Percentiles rank a stretch among this genome's conserved stretches.
phyloP scores from a whole-genome alignment of 257 asterid species.

The Perilla frutescens region DNA sequence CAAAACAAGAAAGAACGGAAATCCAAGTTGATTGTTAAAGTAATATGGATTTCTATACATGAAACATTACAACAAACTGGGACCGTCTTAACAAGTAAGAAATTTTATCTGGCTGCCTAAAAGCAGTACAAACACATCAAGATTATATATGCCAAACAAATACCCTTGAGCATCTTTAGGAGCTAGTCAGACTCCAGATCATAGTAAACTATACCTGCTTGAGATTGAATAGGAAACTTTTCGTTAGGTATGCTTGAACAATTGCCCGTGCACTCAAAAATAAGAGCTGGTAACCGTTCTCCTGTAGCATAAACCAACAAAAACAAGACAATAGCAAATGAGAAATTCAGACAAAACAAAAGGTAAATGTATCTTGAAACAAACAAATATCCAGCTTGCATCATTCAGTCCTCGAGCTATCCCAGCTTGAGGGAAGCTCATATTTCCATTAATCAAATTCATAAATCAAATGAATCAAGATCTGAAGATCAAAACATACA shows the following conservation, averaged over 20 bases:
- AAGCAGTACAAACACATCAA: constrained; percentile 1
- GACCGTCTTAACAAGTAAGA: background rate
- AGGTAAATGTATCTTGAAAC: background rate
- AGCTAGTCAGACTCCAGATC: background rate
- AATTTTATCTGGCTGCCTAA: background rate
- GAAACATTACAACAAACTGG: background rate
- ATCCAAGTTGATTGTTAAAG: background rate
- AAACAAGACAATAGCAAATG: constrained; percentile 18
- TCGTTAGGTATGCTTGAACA: constrained; percentile 95
- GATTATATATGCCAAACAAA: constrained; percentile 15
- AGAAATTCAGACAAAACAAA: background rate
- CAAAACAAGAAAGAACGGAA: background rate
- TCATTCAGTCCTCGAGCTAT: constrained; percentile 1
- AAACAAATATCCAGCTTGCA: constrained; percentile 2
- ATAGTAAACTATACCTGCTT: constrained; percentile 73
- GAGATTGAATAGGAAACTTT: constrained; percentile 85
- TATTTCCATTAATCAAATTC: background rate
- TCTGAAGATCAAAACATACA: constrained; percentile 11
- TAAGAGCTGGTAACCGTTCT: constrained; percentile 94
- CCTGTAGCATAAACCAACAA: constrained; percentile 54
- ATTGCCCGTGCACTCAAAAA: constrained; percentile 99
- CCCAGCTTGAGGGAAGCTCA: constrained; percentile 2
- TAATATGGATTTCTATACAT: background rate
- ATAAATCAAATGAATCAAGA: background rate
- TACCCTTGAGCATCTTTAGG: constrained; percentile 8